phyloP scores from a whole-genome alignment of 2,329 filamentous ascomycete species.

The Tolypocladium cylindrosporum region DNA sequence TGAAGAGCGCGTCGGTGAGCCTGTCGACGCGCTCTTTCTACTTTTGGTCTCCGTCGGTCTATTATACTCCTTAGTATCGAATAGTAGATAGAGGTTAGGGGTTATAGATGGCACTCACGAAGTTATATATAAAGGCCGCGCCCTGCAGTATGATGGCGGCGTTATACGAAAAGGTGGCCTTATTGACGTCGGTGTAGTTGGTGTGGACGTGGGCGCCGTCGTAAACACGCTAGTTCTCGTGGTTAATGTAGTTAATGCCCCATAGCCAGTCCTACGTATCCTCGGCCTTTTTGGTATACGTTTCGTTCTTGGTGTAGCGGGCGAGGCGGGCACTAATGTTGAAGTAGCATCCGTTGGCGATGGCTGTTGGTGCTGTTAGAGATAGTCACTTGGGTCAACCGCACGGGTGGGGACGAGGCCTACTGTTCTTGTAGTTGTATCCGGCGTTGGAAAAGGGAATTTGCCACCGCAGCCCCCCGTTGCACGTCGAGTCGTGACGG shows the following conservation, averaged over 20 bases:
- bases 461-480: constrained; percentile 68
- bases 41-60: constrained; percentile 39
- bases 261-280: constrained; percentile 54
- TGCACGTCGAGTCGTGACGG: constrained; percentile 55
- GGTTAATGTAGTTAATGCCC: constrained; percentile 46
- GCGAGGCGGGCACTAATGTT: constrained; percentile 60
- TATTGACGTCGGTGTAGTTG: constrained; percentile 52
- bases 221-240: constrained; percentile 49
- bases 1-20: constrained; percentile 38
- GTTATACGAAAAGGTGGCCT: constrained; percentile 58
- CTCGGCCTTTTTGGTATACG: constrained; percentile 53
- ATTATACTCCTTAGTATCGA: too few relatives aligned
- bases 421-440: constrained; percentile 62
- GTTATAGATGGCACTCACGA: constrained; percentile 23
- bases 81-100: too few relatives aligned
- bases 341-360: constrained; percentile 55
- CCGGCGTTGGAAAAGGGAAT: constrained; percentile 65
- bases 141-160: constrained; percentile 53
- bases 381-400: too few relatives aligned
- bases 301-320: constrained; percentile 56
- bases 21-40: constrained; percentile 49
- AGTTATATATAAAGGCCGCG: constrained; percentile 60
- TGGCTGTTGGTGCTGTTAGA: constrained; percentile 15
- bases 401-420: too few relatives aligned
- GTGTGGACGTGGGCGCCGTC: constrained; percentile 49